These are phyloP conservation scores for Smallanthus sonchifolius DNA, from an alignment of 129 eudicot species.

Conservation along the genomic window DNA sequence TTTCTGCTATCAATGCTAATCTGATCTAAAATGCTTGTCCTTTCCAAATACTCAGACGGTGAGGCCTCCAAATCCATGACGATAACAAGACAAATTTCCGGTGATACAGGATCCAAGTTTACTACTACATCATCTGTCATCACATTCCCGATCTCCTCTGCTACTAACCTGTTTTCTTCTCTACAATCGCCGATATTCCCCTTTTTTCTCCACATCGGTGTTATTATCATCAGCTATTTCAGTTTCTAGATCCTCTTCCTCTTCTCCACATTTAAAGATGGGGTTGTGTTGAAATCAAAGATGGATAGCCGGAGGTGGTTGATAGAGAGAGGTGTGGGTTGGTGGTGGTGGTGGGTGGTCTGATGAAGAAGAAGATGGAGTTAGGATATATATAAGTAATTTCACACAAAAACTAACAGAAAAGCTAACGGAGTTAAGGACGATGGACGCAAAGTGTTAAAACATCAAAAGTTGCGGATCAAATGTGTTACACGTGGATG, in stretches of 20 bases:
- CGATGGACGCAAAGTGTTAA: too few relatives aligned
- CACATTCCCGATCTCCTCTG: slow-evolving; percentile 73
- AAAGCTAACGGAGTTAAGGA: too few relatives aligned
- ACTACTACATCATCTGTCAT: slow-evolving; percentile 61
- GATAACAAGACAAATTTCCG: slow-evolving; percentile 50
- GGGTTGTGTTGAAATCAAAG: too few relatives aligned
- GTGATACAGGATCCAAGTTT: slow-evolving; percentile 52
- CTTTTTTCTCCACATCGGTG: slow-evolving; percentile 30
- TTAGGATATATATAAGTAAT: too few relatives aligned
- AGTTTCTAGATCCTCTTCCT: slow-evolving; percentile 38
- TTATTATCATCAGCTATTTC: slow-evolving; percentile 32
- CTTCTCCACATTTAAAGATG: slow-evolving; percentile 53
- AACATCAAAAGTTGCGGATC: too few relatives aligned
- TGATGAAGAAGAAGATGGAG: too few relatives aligned
- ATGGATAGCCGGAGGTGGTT: too few relatives aligned
- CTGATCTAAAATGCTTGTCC: slow-evolving; percentile 62
- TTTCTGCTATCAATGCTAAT: slow-evolving; percentile 68
- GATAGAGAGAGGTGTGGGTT: too few relatives aligned
- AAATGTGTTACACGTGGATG: too few relatives aligned
- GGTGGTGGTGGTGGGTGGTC: too few relatives aligned
- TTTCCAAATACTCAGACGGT: slow-evolving; percentile 66
- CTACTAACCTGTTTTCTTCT: slow-evolving; percentile 57
- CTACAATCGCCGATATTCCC: slow-evolving; percentile 21
- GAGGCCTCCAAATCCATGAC: slow-evolving; percentile 45
- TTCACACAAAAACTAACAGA: too few relatives aligned